A percentile compares a stretch with the other conserved stretches of the same genome.
Evolutionary conservation across 163 green algal genomes (phyloP).

Genomic region (Prototheca cutis): DNA sequence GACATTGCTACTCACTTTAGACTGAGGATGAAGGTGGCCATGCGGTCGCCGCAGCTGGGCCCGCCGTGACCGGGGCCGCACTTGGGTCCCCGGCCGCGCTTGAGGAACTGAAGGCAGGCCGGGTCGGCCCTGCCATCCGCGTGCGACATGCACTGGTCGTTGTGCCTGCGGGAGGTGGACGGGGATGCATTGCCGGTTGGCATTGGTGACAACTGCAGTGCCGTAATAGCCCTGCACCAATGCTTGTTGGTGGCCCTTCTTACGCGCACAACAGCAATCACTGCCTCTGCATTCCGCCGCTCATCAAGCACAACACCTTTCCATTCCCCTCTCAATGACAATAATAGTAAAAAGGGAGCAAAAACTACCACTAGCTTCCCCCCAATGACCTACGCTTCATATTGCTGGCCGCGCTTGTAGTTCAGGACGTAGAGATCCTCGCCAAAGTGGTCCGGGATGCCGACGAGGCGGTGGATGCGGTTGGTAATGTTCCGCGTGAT

Average conservation of each 20-base stretch:
- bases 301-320: too few relatives aligned
- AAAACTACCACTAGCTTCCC: too few relatives aligned
- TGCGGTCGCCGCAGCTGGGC: slow-evolving; percentile 28
- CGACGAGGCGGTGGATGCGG: slow-evolving; percentile 30
- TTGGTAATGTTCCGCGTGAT: slow-evolving; percentile 18
- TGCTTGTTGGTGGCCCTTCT: too few relatives aligned
- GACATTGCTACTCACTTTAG: slow-evolving; percentile 13
- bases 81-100: slow-evolving; percentile 22
- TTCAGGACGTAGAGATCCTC: slow-evolving; percentile 37
- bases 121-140: not conserved
- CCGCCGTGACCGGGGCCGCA: slow-evolving; percentile 29
- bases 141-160: slow-evolving; percentile 21
- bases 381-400: slow-evolving; percentile 25
- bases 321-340: too few relatives aligned
- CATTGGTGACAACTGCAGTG: too few relatives aligned
- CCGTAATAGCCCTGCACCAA: too few relatives aligned
- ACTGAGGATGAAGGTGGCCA: slow-evolving; percentile 35
- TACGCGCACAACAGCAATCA: too few relatives aligned
- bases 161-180: slow-evolving; percentile 9
- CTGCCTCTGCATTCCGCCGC: too few relatives aligned
- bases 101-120: slow-evolving; percentile 26
- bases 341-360: too few relatives aligned
- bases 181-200: not conserved
- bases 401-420: slow-evolving; percentile 32
- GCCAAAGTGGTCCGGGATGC: slow-evolving; percentile 32